Base-by-base conservation (phyloP, 2,329 filamentous ascomycete species). In the Aspergillus awamori region DNA sequence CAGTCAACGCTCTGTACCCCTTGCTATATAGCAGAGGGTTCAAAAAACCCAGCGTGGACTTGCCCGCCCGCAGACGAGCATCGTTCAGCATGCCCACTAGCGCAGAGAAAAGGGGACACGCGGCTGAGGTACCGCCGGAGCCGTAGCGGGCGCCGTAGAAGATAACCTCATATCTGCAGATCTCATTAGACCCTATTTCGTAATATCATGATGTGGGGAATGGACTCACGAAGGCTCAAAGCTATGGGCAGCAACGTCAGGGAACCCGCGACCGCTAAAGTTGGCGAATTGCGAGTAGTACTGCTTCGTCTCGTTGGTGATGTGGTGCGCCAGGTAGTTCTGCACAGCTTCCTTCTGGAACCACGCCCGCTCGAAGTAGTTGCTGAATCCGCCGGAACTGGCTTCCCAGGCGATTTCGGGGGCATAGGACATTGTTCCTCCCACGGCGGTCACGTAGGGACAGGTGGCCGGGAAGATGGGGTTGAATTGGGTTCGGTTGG, bases 391-490 rank as follows among this genome's bases (percentile, higher is more conserved):
- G 3, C 80, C 79, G 7, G 73, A 72, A 47, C 77, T 72, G 49
- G 78, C 79, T 45, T 78, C 79, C 17, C 82, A 80, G 4, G 79
- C 79, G 13, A 79, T 77, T 69, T 85, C 82, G 15, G 81, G 82
- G 55, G 79, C 70, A 47, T 82, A 75, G 64, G 79, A 75, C 65
- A 77, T 75, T 1, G 86, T 87, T 1, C 84, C 88, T 8, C 89
- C 89, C 1, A 91, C 84, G 2, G 83, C 77, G 0, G 89, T 91
- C 6, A 91, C 84, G 72, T 85, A 91, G 0, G 88, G 89, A 67
- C 89, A 92, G 0, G 84, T 83, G 0, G 83, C 84, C 0, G 89
- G 89, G 74, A 91, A 91, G 6, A 81, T 83, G 1, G 87, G 82
- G 28, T 86, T 77, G 69, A 88, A 86, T 22, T 82, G 79, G 7